Percentiles rank a stretch among this genome's conserved stretches.
Evolutionary conservation across 2,329 filamentous ascomycete genomes (phyloP).

Genomic region (Apiospora pterosperma): DNA sequence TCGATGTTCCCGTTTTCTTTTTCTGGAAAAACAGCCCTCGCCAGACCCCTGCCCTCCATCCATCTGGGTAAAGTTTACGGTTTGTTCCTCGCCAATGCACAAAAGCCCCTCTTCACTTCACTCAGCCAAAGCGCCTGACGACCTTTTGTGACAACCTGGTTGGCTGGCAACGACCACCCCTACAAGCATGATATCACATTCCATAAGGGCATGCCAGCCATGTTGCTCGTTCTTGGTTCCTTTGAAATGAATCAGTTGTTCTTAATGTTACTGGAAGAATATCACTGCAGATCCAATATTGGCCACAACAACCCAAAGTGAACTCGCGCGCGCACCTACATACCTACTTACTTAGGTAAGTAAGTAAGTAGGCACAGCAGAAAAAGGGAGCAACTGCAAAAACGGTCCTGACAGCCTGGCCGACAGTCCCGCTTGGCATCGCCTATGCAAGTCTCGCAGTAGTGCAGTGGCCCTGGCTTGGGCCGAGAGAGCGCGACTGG

Average conservation of each 20-base stretch:
- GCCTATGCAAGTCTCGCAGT: constrained; percentile 1
- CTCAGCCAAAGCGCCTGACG: not conserved
- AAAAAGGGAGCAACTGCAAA: not conserved
- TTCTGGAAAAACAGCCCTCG: not conserved
- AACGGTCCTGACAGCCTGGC: not conserved
- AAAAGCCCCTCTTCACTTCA: not conserved
- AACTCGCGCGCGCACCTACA: no score
- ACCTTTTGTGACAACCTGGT: not conserved
- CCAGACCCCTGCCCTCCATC: not conserved
- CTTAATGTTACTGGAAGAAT: not conserved
- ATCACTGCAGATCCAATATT: not conserved
- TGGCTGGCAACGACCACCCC: not conserved
- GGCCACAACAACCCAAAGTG: not conserved
- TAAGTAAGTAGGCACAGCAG: not conserved
- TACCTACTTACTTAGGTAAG: no score
- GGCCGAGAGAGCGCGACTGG: not conserved
- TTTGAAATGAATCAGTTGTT: not conserved
- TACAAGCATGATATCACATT: not conserved
- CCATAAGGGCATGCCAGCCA: not conserved
- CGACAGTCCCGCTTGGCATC: not conserved
- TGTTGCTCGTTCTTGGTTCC: not conserved
- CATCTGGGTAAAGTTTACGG: not conserved
- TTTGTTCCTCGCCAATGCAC: not conserved
- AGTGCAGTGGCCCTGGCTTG: not conserved
- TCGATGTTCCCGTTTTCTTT: not conserved